These are phyloP conservation scores for Pythium sukuiense DNA, from an alignment of 352 stramenopile genomes.

Conservation along the genomic window DNA sequence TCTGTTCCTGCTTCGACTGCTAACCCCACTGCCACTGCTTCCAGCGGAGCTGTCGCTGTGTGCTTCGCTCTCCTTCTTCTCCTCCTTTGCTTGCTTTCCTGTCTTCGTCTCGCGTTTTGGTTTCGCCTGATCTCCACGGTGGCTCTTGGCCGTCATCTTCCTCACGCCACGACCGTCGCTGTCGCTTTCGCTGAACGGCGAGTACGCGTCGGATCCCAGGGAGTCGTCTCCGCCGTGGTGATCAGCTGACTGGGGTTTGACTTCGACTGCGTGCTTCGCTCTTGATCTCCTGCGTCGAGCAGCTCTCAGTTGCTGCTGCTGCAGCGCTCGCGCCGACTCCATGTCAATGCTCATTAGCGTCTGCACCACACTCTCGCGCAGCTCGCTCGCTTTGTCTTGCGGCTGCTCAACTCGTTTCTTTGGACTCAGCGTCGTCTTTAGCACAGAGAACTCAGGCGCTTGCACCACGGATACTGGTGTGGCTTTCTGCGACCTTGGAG, in stretches of 20 bases:
- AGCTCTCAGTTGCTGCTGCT: not conserved
- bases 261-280: not conserved
- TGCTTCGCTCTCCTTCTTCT: constrained; percentile 8
- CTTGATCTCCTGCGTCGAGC: not conserved
- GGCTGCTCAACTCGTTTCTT: not conserved
- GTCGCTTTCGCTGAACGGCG: constrained; percentile 25
- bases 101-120: not conserved
- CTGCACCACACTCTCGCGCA: constrained; percentile 35
- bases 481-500: too few species aligned
- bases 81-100: not conserved
- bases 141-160: not conserved
- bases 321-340: constrained; percentile 35
- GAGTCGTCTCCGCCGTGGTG: constrained; percentile 15
- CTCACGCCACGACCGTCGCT: not conserved
- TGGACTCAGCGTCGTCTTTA: constrained; percentile 1
- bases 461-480: not conserved
- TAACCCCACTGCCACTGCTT: not conserved
- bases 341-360: constrained; percentile 49
- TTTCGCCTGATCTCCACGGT: not conserved
- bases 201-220: constrained; percentile 43
- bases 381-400: not conserved
- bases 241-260: not conserved
- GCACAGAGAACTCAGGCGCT: not conserved
- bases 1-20: not conserved
- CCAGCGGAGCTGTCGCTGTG: not conserved